Percentiles rank a stretch among this genome's conserved stretches.
phyloP scores from a whole-genome alignment of 805 yeast species.

The Isabelozyma gotoi region DNA sequence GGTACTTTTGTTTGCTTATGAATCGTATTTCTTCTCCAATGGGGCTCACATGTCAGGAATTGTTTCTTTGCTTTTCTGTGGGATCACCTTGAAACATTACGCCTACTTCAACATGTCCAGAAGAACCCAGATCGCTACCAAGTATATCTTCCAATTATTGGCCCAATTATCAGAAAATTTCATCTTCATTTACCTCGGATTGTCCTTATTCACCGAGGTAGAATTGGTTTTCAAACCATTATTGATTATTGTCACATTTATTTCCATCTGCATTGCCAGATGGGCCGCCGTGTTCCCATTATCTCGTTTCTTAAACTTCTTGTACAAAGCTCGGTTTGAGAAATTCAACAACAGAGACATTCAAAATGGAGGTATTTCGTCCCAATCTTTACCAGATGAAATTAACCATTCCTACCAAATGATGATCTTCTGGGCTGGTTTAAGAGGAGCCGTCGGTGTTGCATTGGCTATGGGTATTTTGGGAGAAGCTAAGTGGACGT shows the following conservation, averaged over 20 bases:
- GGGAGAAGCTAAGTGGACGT: slow-evolving; percentile 86
- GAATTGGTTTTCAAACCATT: slow-evolving; percentile 93
- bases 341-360: slow-evolving; percentile 27
- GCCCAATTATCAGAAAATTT: slow-evolving; percentile 97
- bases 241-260: slow-evolving; percentile 83
- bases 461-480: slow-evolving; percentile 97
- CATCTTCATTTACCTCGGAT: slow-evolving; percentile 91
- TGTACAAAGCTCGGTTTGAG: slow-evolving; percentile 59
- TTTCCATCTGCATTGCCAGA: slow-evolving; percentile 90
- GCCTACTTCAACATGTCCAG: slow-evolving; percentile 98
- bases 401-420: slow-evolving; percentile 94
- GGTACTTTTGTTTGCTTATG: slow-evolving; percentile 87
- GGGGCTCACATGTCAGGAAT: slow-evolving; percentile 99
- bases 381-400: slow-evolving; percentile 66
- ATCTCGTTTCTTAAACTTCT: slow-evolving; percentile 79
- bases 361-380: slow-evolving; percentile 39
- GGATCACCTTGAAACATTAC: slow-evolving; percentile 94
- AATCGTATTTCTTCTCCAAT: slow-evolving; percentile 94
- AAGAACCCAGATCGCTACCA: slow-evolving; percentile 93
- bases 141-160: slow-evolving; percentile 87
- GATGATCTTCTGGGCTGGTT: slow-evolving; percentile 99
- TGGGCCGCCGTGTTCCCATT: slow-evolving; percentile 98
- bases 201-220: slow-evolving; percentile 93
- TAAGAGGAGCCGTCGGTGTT: slow-evolving; percentile 98
- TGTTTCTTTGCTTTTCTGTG: slow-evolving; percentile 91